These are phyloP conservation scores for Trichophyton rubrum DNA, from an alignment of 2,329 filamentous ascomycete species.

Conservation along the genomic window DNA sequence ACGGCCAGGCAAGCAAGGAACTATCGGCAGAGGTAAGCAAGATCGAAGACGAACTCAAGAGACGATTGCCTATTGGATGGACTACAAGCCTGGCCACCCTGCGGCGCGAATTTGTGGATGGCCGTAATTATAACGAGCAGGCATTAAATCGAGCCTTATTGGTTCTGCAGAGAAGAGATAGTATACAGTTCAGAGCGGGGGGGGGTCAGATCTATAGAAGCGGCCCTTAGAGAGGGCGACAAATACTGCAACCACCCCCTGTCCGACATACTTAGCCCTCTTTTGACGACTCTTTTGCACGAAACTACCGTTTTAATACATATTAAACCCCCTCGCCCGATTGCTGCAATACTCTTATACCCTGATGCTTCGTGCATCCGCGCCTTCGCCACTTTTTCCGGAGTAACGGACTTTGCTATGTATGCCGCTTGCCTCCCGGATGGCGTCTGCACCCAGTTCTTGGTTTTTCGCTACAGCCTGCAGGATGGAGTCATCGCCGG, in stretches of 20 bases:
- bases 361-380: neutral
- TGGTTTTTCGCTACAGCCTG: neutral
- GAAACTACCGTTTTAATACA: neutral
- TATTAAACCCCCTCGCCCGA: neutral
- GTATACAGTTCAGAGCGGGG: slow-evolving; percentile 41
- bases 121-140: slow-evolving; percentile 79
- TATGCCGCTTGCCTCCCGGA: neutral
- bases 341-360: neutral
- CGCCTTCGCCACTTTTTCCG: neutral
- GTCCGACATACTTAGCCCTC: no score
- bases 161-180: slow-evolving; percentile 77
- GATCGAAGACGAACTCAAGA: slow-evolving; percentile 77
- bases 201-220: slow-evolving; percentile 39
- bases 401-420: neutral
- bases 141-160: slow-evolving; percentile 72
- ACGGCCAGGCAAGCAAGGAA: slow-evolving; percentile 70
- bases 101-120: slow-evolving; percentile 80
- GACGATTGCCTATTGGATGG: slow-evolving; percentile 86
- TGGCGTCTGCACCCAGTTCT: neutral
- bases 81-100: slow-evolving; percentile 80
- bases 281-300: neutral
- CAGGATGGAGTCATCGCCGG: neutral
- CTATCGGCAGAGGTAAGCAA: slow-evolving; percentile 79
- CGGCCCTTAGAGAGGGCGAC: slow-evolving; percentile 15
- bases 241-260: neutral